Conservation (phyloP, 805 yeast species). For the Metschnikowia dekortorum region DNA sequence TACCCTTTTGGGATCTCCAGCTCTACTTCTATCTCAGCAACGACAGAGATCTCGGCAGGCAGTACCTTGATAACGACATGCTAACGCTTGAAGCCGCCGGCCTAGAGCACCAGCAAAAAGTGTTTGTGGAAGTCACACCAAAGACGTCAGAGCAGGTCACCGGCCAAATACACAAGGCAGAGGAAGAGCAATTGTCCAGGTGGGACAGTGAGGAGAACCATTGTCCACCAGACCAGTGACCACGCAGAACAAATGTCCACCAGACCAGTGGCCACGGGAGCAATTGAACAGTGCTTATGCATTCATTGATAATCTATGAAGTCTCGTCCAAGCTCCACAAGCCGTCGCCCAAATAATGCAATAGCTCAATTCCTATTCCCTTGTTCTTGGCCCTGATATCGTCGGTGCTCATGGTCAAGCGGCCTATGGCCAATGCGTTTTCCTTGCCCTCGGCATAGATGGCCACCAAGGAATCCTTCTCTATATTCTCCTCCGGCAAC, state of each 20-base stretch:
- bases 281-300: not conserved
- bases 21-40: constrained; percentile 25
- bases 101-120: constrained; percentile 18
- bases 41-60: constrained; percentile 11
- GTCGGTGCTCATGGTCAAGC: constrained; percentile 79
- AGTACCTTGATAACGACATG: constrained; percentile 26
- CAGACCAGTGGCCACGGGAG: too few relatives aligned
- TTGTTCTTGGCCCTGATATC: constrained; percentile 80
- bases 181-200: too few relatives aligned
- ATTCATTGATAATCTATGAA: constrained; percentile 1
- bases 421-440: constrained; percentile 86
- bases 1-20: constrained; percentile 22
- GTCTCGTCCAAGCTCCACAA: constrained; percentile 60
- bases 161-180: too few relatives aligned
- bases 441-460: constrained; percentile 93
- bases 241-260: too few relatives aligned
- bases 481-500: constrained; percentile 69
- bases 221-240: too few relatives aligned
- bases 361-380: constrained; percentile 83
- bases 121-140: not conserved
- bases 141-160: not conserved
- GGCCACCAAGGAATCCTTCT: constrained; percentile 67
- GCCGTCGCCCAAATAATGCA: constrained; percentile 86
- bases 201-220: too few relatives aligned
- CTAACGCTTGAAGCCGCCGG: constrained; percentile 24